Base-by-base conservation (phyloP, 176 grass and related monocot species). In the Musa acuminata region DNA sequence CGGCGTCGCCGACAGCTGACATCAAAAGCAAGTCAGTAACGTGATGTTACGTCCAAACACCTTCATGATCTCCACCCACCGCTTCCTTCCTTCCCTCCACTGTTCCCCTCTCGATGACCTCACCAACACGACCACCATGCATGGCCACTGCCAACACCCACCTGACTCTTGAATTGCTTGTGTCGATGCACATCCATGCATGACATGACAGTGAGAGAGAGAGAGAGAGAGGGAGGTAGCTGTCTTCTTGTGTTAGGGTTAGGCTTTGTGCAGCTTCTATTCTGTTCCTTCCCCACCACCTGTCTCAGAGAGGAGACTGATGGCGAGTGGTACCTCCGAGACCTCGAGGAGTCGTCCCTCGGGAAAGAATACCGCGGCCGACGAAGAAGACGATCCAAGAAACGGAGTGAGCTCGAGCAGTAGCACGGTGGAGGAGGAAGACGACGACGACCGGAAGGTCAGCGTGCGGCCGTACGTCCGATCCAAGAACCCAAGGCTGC, bases 401-500 rank as follows among this genome's bases (percentile, higher is more conserved):
- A 51, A 70, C 16, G 62, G 79, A 0, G 60, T 85, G 48, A 86
- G 84, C 76, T 89, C 86, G 6, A 85, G 68, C 72, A 84, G 49
- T 24, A 87, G 89, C 85, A 89, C 84, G 20, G 84, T 92, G 79
- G 89, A 92, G 76, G 89, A 82, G 49, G 71, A 43, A 0, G 4
- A 43, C 0, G 35, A 43, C 0, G 35, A 77, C 27, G 8, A 58
- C n/a, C 74, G 53, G 69, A 73, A 80, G 2, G 9, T 35, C 25
- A 72, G 11, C 60, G 86, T 86, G 62, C 81, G 90, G 1, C 84
- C 82, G 25, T 92, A 92, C 24, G 73, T 86, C 17, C 75, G 90
- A 7, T 92, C 89, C 52, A 92, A 89, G 79, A 92, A 88, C 69
- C 90, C 90, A 13, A 87, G 86, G 76, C 84, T 92, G 66, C 90